Evolutionary conservation across 257 asterid species (phyloP).

Genomic region (Jasminum sambac): DNA sequence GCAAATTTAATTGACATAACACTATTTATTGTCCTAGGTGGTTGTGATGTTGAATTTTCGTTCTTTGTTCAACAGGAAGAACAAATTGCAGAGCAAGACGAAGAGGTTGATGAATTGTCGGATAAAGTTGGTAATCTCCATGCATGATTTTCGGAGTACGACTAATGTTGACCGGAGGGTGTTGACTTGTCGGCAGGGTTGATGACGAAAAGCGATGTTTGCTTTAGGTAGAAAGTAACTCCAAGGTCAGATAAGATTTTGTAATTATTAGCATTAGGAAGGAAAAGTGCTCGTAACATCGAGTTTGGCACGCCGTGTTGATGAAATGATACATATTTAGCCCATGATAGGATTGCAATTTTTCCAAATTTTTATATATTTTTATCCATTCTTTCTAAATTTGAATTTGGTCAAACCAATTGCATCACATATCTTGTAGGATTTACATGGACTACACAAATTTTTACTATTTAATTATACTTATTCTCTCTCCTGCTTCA

Average conservation of each 20-base stretch:
- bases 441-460: too few species aligned
- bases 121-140: slow-evolving; percentile 33
- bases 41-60: neutral
- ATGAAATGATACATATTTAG: neutral
- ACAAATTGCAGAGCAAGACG: slow-evolving; percentile 36
- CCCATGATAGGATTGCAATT: too few species aligned
- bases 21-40: neutral
- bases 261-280: neutral
- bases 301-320: neutral
- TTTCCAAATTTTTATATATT: too few species aligned
- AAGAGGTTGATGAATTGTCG: slow-evolving; percentile 36
- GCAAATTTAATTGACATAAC: too few species aligned
- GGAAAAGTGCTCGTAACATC: neutral
- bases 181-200: slow-evolving; percentile 3
- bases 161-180: neutral
- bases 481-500: too few species aligned
- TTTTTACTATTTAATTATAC: too few species aligned
- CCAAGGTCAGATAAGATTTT: slow-evolving; percentile 9
- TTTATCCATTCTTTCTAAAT: too few species aligned
- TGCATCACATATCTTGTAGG: too few species aligned
- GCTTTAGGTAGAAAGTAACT: slow-evolving; percentile 34
- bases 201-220: neutral
- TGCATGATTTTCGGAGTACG: slow-evolving; percentile 23
- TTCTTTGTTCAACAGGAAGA: slow-evolving; percentile 28
- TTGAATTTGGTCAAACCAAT: too few species aligned